Percentiles rank a stretch among this genome's conserved stretches.
These are phyloP conservation scores for Paraphaeosphaeria minitans DNA, from an alignment of 2,329 filamentous ascomycete genomes.

Conservation along the genomic window DNA sequence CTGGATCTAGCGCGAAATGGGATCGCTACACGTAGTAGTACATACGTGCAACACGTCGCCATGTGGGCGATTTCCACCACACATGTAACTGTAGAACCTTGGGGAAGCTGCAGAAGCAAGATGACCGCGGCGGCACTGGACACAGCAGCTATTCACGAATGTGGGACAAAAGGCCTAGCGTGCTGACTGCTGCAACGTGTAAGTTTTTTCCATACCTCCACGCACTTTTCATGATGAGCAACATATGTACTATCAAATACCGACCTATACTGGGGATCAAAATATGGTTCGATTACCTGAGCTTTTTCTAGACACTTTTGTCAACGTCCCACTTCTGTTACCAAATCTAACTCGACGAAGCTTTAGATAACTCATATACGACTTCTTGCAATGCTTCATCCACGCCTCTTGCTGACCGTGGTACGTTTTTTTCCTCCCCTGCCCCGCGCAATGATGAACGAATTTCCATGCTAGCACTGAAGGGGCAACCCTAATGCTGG, in stretches of 20 bases:
- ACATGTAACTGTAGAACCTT: background rate
- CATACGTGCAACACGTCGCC: background rate
- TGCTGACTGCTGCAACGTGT: background rate
- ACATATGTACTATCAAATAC: constrained; percentile 48
- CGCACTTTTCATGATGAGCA: constrained; percentile 40
- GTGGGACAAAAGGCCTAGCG: background rate
- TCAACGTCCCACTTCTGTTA: background rate
- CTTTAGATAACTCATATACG: background rate
- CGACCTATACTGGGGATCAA: constrained; percentile 45
- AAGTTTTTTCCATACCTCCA: background rate
- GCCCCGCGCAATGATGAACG: constrained; percentile 38
- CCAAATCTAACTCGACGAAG: constrained; percentile 13
- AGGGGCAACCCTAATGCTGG: constrained; percentile 40
- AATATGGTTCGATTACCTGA: constrained; percentile 49
- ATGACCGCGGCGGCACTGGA: background rate
- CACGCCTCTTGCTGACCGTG: background rate
- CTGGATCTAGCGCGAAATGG: background rate
- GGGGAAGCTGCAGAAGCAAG: background rate
- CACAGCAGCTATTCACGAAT: background rate
- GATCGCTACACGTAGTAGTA: background rate
- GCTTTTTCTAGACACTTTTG: background rate
- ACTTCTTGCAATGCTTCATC: background rate
- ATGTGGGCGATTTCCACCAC: background rate
- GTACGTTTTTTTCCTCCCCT: constrained; percentile 8
- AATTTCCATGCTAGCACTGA: constrained; percentile 48